Conservation (phyloP, 108 stramenopile species). For the Skeletonema tropicum region DNA sequence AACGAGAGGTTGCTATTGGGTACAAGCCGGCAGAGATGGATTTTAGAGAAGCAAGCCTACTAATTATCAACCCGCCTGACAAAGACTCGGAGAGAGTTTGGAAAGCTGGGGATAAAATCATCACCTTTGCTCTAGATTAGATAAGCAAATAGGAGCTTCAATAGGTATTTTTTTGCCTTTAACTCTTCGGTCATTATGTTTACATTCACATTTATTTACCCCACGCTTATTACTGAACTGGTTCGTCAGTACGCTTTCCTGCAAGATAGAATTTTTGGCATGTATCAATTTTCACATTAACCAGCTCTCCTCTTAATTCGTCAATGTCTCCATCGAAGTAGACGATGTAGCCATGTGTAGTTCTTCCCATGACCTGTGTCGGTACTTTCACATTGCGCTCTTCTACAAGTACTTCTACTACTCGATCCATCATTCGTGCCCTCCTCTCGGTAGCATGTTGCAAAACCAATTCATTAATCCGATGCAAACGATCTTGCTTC, state of each 20-base stretch:
- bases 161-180: too few relatives aligned
- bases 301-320: slow-evolving; percentile 82
- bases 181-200: too few relatives aligned
- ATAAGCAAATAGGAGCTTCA: neutral
- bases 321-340: slow-evolving; percentile 93
- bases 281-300: slow-evolving; percentile 78
- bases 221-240: neutral
- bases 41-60: slow-evolving; percentile 8
- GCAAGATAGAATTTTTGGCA: slow-evolving; percentile 78
- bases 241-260: slow-evolving; percentile 50
- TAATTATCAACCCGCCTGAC: slow-evolving; percentile 37
- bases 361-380: slow-evolving; percentile 92
- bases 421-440: slow-evolving; percentile 89
- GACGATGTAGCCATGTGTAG: slow-evolving; percentile 90
- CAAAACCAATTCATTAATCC: slow-evolving; percentile 88
- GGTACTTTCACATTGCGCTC: slow-evolving; percentile 91
- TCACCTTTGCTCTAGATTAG: slow-evolving; percentile 31
- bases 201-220: neutral
- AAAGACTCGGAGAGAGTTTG: slow-evolving; percentile 11
- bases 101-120: slow-evolving; percentile 15
- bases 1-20: slow-evolving; percentile 33
- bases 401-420: slow-evolving; percentile 93
- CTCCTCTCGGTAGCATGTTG: slow-evolving; percentile 90
- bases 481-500: slow-evolving; percentile 84
- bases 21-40: slow-evolving; percentile 20